Conservation (phyloP, 139 green algal genomes). For the Chlamydomonas schloesseri region DNA sequence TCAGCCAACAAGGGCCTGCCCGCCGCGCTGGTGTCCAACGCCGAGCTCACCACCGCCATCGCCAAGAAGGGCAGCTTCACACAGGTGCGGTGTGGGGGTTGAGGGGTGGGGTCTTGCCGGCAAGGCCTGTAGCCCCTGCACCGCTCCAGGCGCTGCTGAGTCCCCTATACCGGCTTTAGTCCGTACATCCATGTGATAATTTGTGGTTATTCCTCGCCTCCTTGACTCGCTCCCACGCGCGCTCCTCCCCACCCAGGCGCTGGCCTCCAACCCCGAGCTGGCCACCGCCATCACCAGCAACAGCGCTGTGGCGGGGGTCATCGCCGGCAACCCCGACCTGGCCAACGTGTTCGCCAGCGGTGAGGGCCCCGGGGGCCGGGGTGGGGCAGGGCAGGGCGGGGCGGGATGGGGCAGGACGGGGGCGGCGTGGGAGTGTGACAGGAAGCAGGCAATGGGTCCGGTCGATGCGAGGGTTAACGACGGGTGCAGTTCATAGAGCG, state of each 20-base stretch:
- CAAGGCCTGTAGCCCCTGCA: too few species aligned
- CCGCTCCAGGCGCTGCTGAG: too few species aligned
- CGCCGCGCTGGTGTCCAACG: constrained; percentile 4
- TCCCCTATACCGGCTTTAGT: too few species aligned
- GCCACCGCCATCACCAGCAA: neutral
- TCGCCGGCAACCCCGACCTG: constrained; percentile 18
- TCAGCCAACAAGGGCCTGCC: constrained; percentile 2
- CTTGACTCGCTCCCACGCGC: neutral
- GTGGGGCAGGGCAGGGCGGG: too few species aligned
- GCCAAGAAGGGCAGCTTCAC: constrained; percentile 19
- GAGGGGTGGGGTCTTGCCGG: neutral
- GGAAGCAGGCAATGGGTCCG: too few species aligned
- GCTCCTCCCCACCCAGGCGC: neutral
- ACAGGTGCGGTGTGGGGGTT: neutral
- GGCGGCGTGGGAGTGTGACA: too few species aligned
- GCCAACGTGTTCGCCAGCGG: constrained; percentile 16
- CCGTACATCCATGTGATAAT: too few species aligned
- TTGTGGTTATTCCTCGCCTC: neutral
- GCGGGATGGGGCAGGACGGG: too few species aligned
- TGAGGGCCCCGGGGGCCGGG: too few species aligned
- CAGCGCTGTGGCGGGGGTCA: constrained; percentile 9
- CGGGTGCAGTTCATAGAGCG: too few species aligned
- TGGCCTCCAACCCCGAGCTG: constrained; percentile 21
- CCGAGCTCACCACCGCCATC: constrained; percentile 2
- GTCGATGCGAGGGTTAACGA: too few species aligned